Conservation (phyloP, 306 rosid genomes). For the Psophocarpus tetragonolobus region DNA sequence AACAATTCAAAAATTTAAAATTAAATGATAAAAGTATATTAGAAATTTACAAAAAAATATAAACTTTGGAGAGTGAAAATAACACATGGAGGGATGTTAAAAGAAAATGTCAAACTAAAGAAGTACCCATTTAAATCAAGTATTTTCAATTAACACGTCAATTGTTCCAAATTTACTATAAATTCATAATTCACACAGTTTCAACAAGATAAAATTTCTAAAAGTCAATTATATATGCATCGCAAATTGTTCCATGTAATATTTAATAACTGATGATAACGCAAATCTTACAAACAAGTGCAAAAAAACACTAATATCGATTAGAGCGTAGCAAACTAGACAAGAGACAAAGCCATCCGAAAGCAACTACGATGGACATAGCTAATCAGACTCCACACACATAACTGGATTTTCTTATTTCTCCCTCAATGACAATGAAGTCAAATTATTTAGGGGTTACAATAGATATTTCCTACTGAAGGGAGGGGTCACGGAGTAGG, state of each 20-base stretch:
- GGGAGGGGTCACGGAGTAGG: constrained; percentile 29
- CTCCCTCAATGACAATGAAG: constrained; percentile 18
- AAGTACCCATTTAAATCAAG: no score
- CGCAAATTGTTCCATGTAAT: constrained; percentile 12
- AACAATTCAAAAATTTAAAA: no score
- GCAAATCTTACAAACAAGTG: background rate
- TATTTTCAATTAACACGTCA: background rate
- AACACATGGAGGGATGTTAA: no score
- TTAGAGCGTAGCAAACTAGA: background rate
- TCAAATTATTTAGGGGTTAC: constrained; percentile 14
- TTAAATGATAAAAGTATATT: no score
- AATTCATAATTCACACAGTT: background rate
- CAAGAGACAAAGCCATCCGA: background rate
- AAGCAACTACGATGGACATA: background rate
- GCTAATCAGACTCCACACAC: constrained; percentile 19
- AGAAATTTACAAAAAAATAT: no score
- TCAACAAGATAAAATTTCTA: background rate
- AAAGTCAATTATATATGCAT: background rate
- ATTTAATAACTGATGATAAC: background rate
- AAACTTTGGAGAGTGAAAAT: no score
- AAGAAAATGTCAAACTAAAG: no score
- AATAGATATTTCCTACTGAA: background rate
- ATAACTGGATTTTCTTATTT: constrained; percentile 9
- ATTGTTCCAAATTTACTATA: background rate
- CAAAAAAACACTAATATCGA: background rate